Evolutionary conservation across 768 basidiomycete genomes (phyloP).

Genomic region (Rhodocollybia butyracea): DNA sequence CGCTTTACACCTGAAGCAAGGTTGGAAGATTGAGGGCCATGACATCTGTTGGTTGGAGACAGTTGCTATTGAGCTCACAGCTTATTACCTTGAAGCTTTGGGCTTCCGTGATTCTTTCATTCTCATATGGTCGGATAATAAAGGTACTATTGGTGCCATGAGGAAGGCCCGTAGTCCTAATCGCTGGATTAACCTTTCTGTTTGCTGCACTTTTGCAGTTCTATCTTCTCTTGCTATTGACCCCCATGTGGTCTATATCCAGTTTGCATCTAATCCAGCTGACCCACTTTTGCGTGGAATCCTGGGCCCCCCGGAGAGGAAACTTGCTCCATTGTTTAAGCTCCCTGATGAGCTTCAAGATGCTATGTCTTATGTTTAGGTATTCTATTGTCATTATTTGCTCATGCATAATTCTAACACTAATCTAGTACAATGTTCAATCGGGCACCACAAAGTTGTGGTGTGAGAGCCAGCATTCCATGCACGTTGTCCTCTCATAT

Average conservation of each 20-base stretch:
- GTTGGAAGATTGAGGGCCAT: background rate
- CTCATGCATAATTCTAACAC: conserved; percentile 3
- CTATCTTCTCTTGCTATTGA: background rate
- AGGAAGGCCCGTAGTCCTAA: too few relatives aligned
- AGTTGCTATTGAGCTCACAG: conserved; percentile 9
- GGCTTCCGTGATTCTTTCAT: background rate
- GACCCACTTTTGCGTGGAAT: too few relatives aligned
- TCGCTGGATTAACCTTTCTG: too few relatives aligned
- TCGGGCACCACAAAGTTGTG: background rate
- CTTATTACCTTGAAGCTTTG: conserved; percentile 14
- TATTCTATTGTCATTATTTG: background rate
- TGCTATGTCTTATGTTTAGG: background rate
- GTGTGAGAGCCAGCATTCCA: background rate
- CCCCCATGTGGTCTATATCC: background rate
- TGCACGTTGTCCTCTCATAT: conserved; percentile 23
- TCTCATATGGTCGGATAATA: background rate
- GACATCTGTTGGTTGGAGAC: background rate
- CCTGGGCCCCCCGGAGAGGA: background rate
- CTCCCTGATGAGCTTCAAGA: background rate
- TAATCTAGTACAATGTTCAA: background rate
- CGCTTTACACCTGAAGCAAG: conserved; percentile 5
- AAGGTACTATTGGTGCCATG: too few relatives aligned
- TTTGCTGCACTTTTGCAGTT: too few relatives aligned
- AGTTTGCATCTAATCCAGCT: background rate
- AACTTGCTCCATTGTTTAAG: background rate